Percentiles rank a stretch among this genome's conserved stretches.
Evolutionary conservation across 805 yeast species (phyloP).

Genomic region (Metschnikowia reukaufii): DNA sequence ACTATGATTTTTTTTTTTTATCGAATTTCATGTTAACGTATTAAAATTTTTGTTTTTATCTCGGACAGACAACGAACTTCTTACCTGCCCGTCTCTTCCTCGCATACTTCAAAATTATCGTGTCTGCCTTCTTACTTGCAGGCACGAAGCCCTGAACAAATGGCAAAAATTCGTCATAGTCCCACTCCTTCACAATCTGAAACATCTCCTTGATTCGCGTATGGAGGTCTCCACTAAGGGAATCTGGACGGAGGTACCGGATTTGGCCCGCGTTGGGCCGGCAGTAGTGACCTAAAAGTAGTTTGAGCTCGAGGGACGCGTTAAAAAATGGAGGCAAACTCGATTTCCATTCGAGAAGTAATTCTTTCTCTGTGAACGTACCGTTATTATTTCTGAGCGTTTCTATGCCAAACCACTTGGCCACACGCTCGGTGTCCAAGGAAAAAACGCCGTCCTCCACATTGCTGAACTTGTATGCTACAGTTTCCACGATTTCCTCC

Average conservation of each 20-base stretch:
- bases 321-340: slow-evolving; percentile 63
- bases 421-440: slow-evolving; percentile 45
- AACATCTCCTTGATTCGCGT: slow-evolving; percentile 34
- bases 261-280: slow-evolving; percentile 48
- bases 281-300: slow-evolving; percentile 56
- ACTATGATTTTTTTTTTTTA: too few species aligned
- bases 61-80: slow-evolving; percentile 30
- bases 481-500: slow-evolving; percentile 46
- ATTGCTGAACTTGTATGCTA: slow-evolving; percentile 38
- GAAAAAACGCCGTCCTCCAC: slow-evolving; percentile 25
- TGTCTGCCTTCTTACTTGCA: slow-evolving; percentile 36
- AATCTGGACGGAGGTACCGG: slow-evolving; percentile 50
- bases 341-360: slow-evolving; percentile 62
- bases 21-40: too few species aligned
- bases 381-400: slow-evolving; percentile 33
- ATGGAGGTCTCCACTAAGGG: slow-evolving; percentile 42
- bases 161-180: slow-evolving; percentile 40
- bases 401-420: slow-evolving; percentile 64
- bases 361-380: slow-evolving; percentile 42
- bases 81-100: slow-evolving; percentile 36
- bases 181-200: slow-evolving; percentile 34
- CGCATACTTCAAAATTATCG: slow-evolving; percentile 38
- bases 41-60: slow-evolving; percentile 6
- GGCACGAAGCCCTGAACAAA: slow-evolving; percentile 33
- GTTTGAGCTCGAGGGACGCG: slow-evolving; percentile 54